phyloP scores from a whole-genome alignment of 2,329 filamentous ascomycete genomes.

The Lachnellula cervina region DNA sequence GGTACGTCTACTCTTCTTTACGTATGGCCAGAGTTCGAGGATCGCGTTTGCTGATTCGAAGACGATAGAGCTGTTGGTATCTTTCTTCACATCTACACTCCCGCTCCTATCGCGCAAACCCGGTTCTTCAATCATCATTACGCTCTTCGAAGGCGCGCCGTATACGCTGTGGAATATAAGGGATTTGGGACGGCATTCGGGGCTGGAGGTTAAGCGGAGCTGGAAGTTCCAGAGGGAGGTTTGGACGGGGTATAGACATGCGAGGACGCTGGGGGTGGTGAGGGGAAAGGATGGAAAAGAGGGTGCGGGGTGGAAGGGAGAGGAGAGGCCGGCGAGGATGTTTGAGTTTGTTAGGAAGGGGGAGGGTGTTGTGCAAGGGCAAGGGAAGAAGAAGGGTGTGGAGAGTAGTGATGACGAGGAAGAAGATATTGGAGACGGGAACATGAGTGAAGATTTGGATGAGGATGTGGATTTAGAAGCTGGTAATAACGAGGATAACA shows the following conservation, averaged over 20 bases:
- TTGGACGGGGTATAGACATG: slow-evolving; percentile 72
- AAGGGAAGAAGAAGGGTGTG: slow-evolving; percentile 26
- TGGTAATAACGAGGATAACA: slow-evolving; percentile 26
- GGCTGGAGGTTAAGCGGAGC: slow-evolving; percentile 64
- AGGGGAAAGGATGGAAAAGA: slow-evolving; percentile 45
- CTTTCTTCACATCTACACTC: slow-evolving; percentile 57
- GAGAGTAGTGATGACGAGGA: slow-evolving; percentile 23
- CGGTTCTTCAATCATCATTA: slow-evolving; percentile 65
- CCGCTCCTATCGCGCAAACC: slow-evolving; percentile 44
- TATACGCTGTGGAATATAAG: slow-evolving; percentile 95
- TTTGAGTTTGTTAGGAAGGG: slow-evolving; percentile 59
- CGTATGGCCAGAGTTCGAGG: neutral
- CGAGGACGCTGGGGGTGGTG: slow-evolving; percentile 65
- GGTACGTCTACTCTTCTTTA: slow-evolving; percentile 24
- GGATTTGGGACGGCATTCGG: slow-evolving; percentile 76
- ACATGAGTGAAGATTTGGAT: slow-evolving; percentile 24
- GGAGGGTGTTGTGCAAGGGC: slow-evolving; percentile 37
- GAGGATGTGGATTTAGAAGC: slow-evolving; percentile 22
- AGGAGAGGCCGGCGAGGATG: slow-evolving; percentile 50
- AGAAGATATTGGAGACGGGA: slow-evolving; percentile 20
- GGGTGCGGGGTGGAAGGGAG: slow-evolving; percentile 50
- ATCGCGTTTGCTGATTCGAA: neutral
- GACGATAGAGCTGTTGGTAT: slow-evolving; percentile 56
- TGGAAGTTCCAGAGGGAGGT: slow-evolving; percentile 61
- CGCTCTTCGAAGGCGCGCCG: slow-evolving; percentile 87